These are phyloP conservation scores for Xylaria digitata DNA, from an alignment of 2,329 filamentous ascomycete species.

Conservation along the genomic window DNA sequence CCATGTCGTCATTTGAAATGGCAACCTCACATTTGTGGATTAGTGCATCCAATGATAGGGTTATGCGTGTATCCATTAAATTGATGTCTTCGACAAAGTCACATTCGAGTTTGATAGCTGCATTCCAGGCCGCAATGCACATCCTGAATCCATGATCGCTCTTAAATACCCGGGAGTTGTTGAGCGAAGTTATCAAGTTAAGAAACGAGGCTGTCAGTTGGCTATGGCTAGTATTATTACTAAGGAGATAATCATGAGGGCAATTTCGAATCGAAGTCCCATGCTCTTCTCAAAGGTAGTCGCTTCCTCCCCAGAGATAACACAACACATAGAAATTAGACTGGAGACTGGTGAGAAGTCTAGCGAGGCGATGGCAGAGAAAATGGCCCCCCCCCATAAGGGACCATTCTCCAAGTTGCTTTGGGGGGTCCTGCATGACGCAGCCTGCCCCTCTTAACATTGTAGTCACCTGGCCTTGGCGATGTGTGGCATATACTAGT, in stretches of 20 bases:
- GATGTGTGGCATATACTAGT: constrained; percentile 13
- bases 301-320: constrained; percentile 19
- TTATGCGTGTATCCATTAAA: constrained; percentile 13
- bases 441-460: constrained; percentile 6
- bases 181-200: constrained; percentile 15
- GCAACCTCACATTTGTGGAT: not conserved
- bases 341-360: constrained; percentile 21
- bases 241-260: not conserved
- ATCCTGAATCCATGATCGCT: not conserved
- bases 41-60: constrained; percentile 10
- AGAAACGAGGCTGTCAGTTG: constrained; percentile 9
- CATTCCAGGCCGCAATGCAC: constrained; percentile 24
- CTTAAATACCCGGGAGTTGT: not conserved
- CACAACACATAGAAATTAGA: constrained; percentile 17
- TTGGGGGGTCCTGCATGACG: not conserved
- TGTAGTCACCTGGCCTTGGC: constrained; percentile 2
- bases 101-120: constrained; percentile 21
- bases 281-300: not conserved
- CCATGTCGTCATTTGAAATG: constrained; percentile 8
- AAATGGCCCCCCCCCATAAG: constrained; percentile 18
- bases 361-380: not conserved
- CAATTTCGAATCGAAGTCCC: not conserved
- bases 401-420: not conserved
- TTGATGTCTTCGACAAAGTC: constrained; percentile 10
- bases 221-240: not conserved